phyloP scores from a whole-genome alignment of 176 grass and related monocot species.

The Oryza meyeriana region DNA sequence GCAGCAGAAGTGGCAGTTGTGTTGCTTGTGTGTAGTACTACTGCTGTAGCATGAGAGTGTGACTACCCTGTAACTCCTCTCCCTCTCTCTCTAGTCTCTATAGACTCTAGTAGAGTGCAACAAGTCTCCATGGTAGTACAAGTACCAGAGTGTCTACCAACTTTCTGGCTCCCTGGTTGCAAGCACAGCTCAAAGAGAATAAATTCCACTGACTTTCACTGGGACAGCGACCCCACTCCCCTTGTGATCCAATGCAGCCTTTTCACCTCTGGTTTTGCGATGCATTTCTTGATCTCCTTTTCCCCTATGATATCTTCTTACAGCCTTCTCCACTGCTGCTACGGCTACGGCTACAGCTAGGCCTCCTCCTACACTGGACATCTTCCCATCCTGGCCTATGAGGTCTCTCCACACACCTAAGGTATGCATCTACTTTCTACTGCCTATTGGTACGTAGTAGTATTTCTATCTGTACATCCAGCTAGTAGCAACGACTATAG shows the following conservation, averaged over 20 bases:
- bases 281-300: constrained; percentile 53
- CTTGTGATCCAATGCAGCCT: constrained; percentile 55
- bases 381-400: constrained; percentile 96
- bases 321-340: constrained; percentile 57
- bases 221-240: constrained; percentile 20
- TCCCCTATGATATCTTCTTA: constrained; percentile 52
- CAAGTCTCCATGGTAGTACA: constrained; percentile 32
- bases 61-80: constrained; percentile 31
- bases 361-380: constrained; percentile 78
- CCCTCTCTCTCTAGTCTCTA: background rate
- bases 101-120: background rate
- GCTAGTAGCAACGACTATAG: background rate
- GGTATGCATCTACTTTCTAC: constrained; percentile 45
- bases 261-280: constrained; percentile 42
- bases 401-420: constrained; percentile 66
- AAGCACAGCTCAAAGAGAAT: constrained; percentile 44
- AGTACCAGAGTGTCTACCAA: constrained; percentile 12
- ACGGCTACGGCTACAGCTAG: constrained; percentile 37
- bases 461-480: too few species aligned
- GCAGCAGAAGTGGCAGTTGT: constrained; percentile 39
- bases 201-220: constrained; percentile 41
- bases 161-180: constrained; percentile 33
- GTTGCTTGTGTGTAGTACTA: constrained; percentile 16
- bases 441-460: background rate
- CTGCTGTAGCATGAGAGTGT: constrained; percentile 22